phyloP scores from a whole-genome alignment of 2,329 filamentous ascomycete species.

The Graphium sp. region DNA sequence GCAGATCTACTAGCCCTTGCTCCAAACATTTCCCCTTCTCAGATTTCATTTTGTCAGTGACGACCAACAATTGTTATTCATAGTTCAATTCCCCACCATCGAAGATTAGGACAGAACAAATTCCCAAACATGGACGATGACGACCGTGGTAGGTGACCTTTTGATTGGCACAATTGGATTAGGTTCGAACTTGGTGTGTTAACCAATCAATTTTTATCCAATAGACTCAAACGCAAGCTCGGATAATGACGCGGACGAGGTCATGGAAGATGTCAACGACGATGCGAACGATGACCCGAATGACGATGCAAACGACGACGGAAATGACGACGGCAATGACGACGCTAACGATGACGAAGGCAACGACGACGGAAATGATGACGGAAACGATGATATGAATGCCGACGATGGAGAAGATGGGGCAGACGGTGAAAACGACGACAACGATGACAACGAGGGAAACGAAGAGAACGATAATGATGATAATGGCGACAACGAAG shows the following conservation, averaged over 20 bases:
- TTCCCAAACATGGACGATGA: slow-evolving; percentile 13
- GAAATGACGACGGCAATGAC: slow-evolving; percentile 18
- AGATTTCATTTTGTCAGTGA: too few relatives aligned
- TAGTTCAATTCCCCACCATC: too few relatives aligned
- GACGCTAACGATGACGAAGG: slow-evolving; percentile 17
- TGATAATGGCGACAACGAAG: slow-evolving; percentile 26
- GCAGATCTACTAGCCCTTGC: too few relatives aligned
- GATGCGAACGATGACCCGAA: slow-evolving; percentile 15
- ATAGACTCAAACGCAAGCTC: slow-evolving; percentile 7
- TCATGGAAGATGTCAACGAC: slow-evolving; percentile 34
- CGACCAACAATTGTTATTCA: too few relatives aligned
- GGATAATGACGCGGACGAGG: slow-evolving; percentile 33
- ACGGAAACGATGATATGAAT: slow-evolving; percentile 18
- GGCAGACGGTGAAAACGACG: slow-evolving; percentile 16
- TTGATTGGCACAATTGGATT: background rate
- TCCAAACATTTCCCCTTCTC: too few relatives aligned
- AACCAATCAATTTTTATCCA: background rate
- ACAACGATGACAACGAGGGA: slow-evolving; percentile 17
- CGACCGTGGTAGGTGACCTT: slow-evolving; percentile 7
- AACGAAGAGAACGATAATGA: slow-evolving; percentile 25
- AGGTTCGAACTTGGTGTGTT: background rate
- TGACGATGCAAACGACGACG: slow-evolving; percentile 15
- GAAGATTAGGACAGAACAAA: too few relatives aligned
- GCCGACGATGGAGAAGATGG: slow-evolving; percentile 10
- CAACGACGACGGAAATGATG: slow-evolving; percentile 17